Percentiles rank a stretch among this genome's conserved stretches.
Conservation (phyloP, 441 rosid species). For the Eutrema salsugineum region DNA sequence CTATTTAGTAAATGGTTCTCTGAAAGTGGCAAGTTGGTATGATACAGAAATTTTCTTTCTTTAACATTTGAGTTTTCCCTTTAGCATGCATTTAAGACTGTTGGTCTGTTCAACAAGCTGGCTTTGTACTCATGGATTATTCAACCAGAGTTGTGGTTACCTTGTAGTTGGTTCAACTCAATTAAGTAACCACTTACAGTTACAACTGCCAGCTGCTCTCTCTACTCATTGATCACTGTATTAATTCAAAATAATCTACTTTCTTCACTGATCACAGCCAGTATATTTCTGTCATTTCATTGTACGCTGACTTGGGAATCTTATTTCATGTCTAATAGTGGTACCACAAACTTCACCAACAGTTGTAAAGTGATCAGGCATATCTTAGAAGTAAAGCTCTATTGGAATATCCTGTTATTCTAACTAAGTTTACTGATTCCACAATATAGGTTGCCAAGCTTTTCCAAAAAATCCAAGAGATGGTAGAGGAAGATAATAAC, state of each 20-base stretch:
- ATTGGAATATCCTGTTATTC: not conserved
- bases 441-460: constrained; percentile 82
- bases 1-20: constrained; percentile 99
- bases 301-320: not conserved
- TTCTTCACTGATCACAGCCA: not conserved
- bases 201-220: not conserved
- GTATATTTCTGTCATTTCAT: not conserved
- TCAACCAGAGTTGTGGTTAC: constrained; percentile 13
- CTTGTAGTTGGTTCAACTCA: constrained; percentile 5
- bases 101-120: not conserved
- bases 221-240: not conserved
- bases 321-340: constrained; percentile 2
- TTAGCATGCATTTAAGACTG: not conserved
- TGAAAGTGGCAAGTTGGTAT: constrained; percentile 96
- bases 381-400: not conserved
- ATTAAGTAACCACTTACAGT: not conserved
- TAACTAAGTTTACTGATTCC: not conserved
- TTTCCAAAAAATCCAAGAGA: constrained; percentile 96
- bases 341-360: not conserved
- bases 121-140: not conserved
- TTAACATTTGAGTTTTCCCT: constrained; percentile 9
- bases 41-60: constrained; percentile 12
- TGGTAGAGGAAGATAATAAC: constrained; percentile 97
- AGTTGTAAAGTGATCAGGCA: not conserved
- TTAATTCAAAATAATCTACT: not conserved